Conservation (phyloP, 352 stramenopile genomes). For the Elongisporangium undulatum region DNA sequence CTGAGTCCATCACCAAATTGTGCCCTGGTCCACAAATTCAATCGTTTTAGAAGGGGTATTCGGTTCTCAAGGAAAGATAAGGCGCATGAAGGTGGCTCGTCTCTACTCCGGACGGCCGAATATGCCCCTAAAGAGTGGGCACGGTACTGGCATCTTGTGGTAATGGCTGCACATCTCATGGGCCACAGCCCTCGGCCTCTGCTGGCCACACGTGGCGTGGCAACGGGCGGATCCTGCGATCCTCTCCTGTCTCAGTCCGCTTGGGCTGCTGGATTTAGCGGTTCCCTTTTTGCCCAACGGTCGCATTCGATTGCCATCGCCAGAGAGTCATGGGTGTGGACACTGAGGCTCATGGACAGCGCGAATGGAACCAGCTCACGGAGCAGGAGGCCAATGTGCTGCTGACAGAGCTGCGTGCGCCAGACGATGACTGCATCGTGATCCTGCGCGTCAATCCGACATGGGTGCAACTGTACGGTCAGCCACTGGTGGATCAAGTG, state of each 20-base stretch:
- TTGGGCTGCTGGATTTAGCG: neutral
- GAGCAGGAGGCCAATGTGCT: neutral
- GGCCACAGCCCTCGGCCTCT: neutral
- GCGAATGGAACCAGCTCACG: neutral
- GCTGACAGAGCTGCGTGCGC: neutral
- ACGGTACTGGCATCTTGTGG: neutral
- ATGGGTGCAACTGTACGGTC: neutral
- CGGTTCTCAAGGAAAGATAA: neutral
- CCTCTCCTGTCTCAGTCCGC: neutral
- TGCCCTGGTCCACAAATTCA: neutral
- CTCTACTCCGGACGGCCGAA: neutral
- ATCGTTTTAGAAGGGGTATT: neutral
- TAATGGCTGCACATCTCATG: neutral
- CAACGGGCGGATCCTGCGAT: neutral
- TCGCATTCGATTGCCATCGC: neutral
- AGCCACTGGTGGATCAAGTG: neutral
- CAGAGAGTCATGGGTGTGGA: neutral
- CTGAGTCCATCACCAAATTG: neutral
- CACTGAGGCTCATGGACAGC: neutral
- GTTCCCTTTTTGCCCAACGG: neutral
- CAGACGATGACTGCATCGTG: neutral
- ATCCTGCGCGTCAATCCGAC: neutral
- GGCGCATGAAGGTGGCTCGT: neutral
- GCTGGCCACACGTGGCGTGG: neutral
- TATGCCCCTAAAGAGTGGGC: neutral